Conservation (phyloP, 768 basidiomycete species). For the Lactarius quietus region DNA sequence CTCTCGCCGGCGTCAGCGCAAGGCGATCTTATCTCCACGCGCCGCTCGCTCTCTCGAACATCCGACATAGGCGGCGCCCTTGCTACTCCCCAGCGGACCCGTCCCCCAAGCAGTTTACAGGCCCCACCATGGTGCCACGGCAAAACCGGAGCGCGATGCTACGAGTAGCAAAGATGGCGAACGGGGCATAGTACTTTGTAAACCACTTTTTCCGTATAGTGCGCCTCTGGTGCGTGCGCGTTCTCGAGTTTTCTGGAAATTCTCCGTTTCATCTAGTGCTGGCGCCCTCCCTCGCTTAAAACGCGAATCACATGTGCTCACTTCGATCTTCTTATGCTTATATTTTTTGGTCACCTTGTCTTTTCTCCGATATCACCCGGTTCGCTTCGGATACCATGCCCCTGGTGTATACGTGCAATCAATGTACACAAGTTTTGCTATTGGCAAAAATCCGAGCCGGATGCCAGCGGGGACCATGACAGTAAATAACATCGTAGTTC, state of each 20-base stretch:
- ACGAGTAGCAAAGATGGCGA: conserved; percentile 64
- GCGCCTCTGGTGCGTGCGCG: not conserved
- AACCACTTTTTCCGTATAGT: not conserved
- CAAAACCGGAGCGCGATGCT: conserved; percentile 72
- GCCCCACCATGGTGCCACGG: conserved; percentile 60
- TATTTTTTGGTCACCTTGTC: not conserved
- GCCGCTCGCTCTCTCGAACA: conserved; percentile 47
- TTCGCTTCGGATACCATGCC: conserved; percentile 15
- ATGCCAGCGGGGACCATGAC: not conserved
- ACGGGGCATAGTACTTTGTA: conserved; percentile 1
- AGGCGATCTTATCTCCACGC: conserved; percentile 7
- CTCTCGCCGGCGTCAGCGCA: conserved; percentile 18
- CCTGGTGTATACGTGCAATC: conserved; percentile 15
- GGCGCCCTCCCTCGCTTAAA: conserved; percentile 9
- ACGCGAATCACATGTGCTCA: not conserved
- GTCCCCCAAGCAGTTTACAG: conserved; percentile 55
- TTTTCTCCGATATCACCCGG: not conserved
- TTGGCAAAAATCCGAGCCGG: not conserved
- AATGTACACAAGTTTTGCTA: conserved; percentile 12
- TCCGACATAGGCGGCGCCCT: conserved; percentile 31
- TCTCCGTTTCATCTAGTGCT: conserved; percentile 11
- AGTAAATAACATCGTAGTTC: not conserved
- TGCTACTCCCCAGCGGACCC: conserved; percentile 32
- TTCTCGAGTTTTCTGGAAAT: not conserved
- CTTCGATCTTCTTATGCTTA: conserved; percentile 8